These are phyloP conservation scores for Streptanthus diversifolius DNA, from an alignment of 345 rosid genomes.

Conservation along the genomic window DNA sequence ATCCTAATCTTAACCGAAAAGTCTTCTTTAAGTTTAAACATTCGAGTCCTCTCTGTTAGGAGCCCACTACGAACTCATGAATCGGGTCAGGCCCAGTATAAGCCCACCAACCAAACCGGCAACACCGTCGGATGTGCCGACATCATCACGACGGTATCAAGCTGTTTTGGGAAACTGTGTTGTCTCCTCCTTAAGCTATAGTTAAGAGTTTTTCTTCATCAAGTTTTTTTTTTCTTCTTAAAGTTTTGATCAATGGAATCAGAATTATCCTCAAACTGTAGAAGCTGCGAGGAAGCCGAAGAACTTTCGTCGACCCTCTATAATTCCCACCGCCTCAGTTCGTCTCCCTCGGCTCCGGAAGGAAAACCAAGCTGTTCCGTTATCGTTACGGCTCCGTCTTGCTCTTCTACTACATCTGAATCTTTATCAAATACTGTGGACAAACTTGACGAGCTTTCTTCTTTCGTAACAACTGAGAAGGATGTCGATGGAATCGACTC, in stretches of 20 bases:
- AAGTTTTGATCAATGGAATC: conserved; percentile 24
- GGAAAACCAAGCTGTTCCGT: background rate
- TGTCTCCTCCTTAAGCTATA: conserved; percentile 1
- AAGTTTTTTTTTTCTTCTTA: background rate
- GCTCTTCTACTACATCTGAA: conserved; percentile 4
- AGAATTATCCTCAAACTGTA: background rate
- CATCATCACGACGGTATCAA: conserved; percentile 8
- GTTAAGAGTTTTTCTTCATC: background rate
- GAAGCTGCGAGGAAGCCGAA: conserved; percentile 24
- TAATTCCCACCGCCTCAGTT: conserved; percentile 30
- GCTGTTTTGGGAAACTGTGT: conserved; percentile 23
- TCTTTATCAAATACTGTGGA: conserved; percentile 14
- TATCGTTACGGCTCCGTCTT: background rate
- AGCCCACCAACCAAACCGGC: conserved; percentile 13
- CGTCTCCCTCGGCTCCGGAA: conserved; percentile 27
- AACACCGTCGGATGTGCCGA: conserved; percentile 21
- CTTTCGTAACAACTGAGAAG: conserved; percentile 1
- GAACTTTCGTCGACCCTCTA: conserved; percentile 32
- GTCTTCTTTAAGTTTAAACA: too few relatives aligned
- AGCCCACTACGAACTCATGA: background rate
- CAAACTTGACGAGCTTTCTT: conserved; percentile 20
- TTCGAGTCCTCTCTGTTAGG: background rate
- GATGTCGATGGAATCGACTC: background rate
- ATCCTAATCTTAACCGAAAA: background rate
- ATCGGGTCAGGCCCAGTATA: background rate